Evolutionary conservation across 164 flowering plant genomes (phyloP).

Genomic region (Piper longum): DNA sequence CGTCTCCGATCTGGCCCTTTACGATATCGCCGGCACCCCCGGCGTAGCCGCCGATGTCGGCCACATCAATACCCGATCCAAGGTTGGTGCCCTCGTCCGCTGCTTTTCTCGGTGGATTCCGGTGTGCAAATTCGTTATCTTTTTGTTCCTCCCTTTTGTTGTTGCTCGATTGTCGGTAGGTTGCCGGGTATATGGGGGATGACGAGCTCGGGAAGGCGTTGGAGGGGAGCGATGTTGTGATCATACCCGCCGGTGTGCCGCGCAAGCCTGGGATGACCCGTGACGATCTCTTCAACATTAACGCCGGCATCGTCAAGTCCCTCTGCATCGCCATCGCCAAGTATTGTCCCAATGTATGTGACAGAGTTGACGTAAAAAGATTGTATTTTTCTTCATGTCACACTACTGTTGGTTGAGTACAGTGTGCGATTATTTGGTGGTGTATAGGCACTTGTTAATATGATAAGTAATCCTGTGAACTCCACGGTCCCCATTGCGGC

Average conservation of each 20-base stretch:
- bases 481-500: slow-evolving; percentile 97
- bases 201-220: slow-evolving; percentile 66
- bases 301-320: slow-evolving; percentile 80
- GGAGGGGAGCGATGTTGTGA: slow-evolving; percentile 72
- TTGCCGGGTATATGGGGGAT: slow-evolving; percentile 56
- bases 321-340: slow-evolving; percentile 76
- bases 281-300: slow-evolving; percentile 92
- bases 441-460: slow-evolving; percentile 67
- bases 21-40: slow-evolving; percentile 53
- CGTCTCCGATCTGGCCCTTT: slow-evolving; percentile 42
- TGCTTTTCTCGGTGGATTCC: neutral
- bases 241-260: slow-evolving; percentile 95
- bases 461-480: slow-evolving; percentile 98
- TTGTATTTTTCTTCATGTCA: neutral
- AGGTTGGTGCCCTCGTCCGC: slow-evolving; percentile 15
- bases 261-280: slow-evolving; percentile 98
- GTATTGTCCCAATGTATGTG: slow-evolving; percentile 68
- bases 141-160: neutral
- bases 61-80: slow-evolving; percentile 52
- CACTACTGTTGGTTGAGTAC: neutral
- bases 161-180: slow-evolving; percentile 20
- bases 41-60: slow-evolving; percentile 64
- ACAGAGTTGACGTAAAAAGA: neutral
- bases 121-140: too few species aligned
- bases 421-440: neutral